These are phyloP conservation scores for Grammothele lineata DNA, from an alignment of 768 basidiomycete genomes.

Conservation along the genomic window DNA sequence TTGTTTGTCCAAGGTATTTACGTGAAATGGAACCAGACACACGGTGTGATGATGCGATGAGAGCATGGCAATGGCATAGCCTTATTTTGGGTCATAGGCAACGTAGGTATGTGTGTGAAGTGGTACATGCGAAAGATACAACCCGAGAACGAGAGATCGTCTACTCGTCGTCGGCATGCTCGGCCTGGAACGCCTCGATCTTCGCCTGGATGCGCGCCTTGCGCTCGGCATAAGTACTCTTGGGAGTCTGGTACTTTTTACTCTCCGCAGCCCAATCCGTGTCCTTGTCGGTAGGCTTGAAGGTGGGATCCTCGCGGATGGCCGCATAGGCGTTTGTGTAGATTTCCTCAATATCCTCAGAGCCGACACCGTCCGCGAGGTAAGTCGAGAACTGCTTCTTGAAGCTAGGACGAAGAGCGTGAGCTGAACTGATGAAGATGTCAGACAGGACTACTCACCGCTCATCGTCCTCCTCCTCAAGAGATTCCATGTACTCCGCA, in stretches of 20 bases:
- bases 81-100: conserved; percentile 17
- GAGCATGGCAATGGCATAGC: conserved; percentile 17
- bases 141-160: conserved; percentile 19
- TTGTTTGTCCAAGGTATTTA: too few relatives aligned
- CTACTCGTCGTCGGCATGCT: conserved; percentile 66
- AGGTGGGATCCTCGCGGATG: conserved; percentile 91
- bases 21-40: too few relatives aligned
- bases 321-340: conserved; percentile 90
- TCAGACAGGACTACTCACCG: conserved; percentile 43
- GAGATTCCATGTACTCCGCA: conserved; percentile 98
- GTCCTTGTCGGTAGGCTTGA: conserved; percentile 86
- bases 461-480: conserved; percentile 99
- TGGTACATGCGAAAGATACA: conserved; percentile 7
- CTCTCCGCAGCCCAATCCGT: conserved; percentile 90
- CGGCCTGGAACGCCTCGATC: conserved; percentile 87
- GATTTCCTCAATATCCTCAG: conserved; percentile 96
- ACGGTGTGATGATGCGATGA: conserved; percentile 3
- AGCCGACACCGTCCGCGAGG: conserved; percentile 92
- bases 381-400: conserved; percentile 97
- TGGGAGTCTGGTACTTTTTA: conserved; percentile 61
- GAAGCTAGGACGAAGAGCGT: conserved; percentile 50
- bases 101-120: background rate
- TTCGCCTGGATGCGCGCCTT: conserved; percentile 77
- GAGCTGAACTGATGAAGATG: too few relatives aligned
- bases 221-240: conserved; percentile 75